Evolutionary conservation across 768 basidiomycete species (phyloP), one percentile per base, ranked within the genome.

Genomic region (Tylopilus vinaceipallidus): DNA sequence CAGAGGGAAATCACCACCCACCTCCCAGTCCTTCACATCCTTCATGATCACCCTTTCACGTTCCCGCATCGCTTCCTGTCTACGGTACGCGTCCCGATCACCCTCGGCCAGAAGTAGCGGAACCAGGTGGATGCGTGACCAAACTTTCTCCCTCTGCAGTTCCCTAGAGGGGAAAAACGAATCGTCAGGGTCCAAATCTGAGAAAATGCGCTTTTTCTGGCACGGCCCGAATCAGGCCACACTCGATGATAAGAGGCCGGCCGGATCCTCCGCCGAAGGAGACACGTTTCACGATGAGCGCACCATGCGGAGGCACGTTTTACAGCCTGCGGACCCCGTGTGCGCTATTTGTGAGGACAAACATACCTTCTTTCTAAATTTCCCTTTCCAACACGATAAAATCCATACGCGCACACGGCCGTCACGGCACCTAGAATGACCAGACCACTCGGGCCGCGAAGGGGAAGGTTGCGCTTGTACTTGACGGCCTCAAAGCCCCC

Each of bases 391-490:
- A 97, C 73, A 51, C 87, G 82, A 75, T 91, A 98, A 74, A 97
- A 94, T 14, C 95, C 95, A 71, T 83, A 94, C 17, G 79, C 84
- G 71, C 91, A 95, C 56, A 98, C 75, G 52, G 81, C 86, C 55
- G 83, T 82, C 58, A 95, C 88, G n/a, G 83, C 88, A 45, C 83
- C 87, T 55, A 98, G 88, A 62, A 98, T 83, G 56, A 80, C 86
- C 48, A 86, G 75, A 20, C 91, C 93, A 29, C 91, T 82, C 45
- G 91, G 92, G 3, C 91, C 91, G 50, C 88, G 82, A 66, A 91
- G 75, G 39, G 95, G 94, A 40, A 98, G 81, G 71, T 95, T 95
- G 58, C 95, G 88, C 71, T 93, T 95, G 81, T 98, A 99, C 71
- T 86, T 86, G 73, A 99, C 73, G 24, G 86, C 73, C 65, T 91